phyloP scores from a whole-genome alignment of 2,329 filamentous ascomycete species.

The Hypoxylon sp. region DNA sequence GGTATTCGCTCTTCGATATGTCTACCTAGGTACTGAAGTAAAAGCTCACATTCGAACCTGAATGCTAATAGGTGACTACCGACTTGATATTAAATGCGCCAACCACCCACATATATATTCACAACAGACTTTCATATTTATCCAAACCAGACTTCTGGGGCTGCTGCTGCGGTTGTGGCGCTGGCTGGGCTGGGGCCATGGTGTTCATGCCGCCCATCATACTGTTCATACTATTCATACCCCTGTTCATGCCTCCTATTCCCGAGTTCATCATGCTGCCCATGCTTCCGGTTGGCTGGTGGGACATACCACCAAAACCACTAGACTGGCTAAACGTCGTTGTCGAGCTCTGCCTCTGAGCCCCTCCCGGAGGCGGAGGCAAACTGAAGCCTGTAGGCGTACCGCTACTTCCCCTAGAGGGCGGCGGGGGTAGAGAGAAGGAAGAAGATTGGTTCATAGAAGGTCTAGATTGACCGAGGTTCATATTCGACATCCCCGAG shows the following conservation, averaged over 20 bases:
- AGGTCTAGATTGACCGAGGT: constrained; percentile 62
- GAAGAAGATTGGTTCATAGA: constrained; percentile 60
- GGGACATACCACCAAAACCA: constrained; percentile 40
- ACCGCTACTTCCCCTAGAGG: constrained; percentile 54
- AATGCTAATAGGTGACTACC: constrained; percentile 10
- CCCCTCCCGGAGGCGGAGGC: constrained; percentile 60
- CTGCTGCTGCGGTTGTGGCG: constrained; percentile 48
- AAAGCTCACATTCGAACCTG: constrained; percentile 12
- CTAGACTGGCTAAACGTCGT: constrained; percentile 50
- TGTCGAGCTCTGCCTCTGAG: constrained; percentile 50
- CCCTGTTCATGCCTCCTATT: constrained; percentile 44
- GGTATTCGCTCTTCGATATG: constrained; percentile 20
- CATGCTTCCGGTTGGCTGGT: constrained; percentile 45
- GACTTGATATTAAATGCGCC: constrained; percentile 5
- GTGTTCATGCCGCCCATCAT: constrained; percentile 48
- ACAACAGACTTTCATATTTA: constrained; percentile 76
- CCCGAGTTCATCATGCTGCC: constrained; percentile 45
- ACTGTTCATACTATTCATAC: constrained; percentile 50
- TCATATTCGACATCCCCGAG: constrained; percentile 65
- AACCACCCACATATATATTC: constrained; percentile 9
- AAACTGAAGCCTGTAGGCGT: constrained; percentile 63
- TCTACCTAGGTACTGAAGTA: constrained; percentile 11
- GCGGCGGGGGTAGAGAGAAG: constrained; percentile 72
- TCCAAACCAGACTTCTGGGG: constrained; percentile 69
- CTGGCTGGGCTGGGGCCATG: constrained; percentile 29